Evolutionary conservation across 2,329 filamentous ascomycete genomes (phyloP), one percentile per base, ranked within the genome.

Genomic region (Dendrostoma leiphaemia): DNA sequence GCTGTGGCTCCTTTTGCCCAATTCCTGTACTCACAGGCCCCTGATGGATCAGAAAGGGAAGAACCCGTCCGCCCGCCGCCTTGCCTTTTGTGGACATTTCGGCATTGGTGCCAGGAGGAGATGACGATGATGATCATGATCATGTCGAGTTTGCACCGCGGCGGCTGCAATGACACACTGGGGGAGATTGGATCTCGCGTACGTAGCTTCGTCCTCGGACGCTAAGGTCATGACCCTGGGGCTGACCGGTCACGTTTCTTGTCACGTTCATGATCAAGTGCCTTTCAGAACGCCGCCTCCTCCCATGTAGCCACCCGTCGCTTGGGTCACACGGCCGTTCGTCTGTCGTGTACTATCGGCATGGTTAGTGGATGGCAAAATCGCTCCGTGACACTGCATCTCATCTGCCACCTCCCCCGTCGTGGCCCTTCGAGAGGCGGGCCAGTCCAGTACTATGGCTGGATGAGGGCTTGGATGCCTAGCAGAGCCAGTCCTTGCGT

Each of bases 91-190:
- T 17, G 44, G 26, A 13, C 28, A 35, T 46, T 35, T 35, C 38
- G 31, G 26, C 19, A 17, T 38, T 34, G 23, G 26, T 48, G 31
- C 35, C 17, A 12, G 21, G 54, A 43, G 46, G 13, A 7, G 38
- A 17, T 50, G 52, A n/a, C n/a, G n/a, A n/a, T n/a, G n/a, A n/a
- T n/a, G n/a, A n/a, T n/a, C n/a, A n/a, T n/a, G n/a, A 28, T 32
- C 12, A 23, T 32, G 26, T 46, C 12, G 44, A n/a, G 48, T 55
- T 48, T 50, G 55, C 48, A 50, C 48, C 32, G 47, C 43, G 48
- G 51, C 51, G 55, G 55, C 55, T 57, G 55, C 51, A 57, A 57
- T 57, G 55, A 43, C 47, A 51, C 55, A 57, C 55, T 38, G 47
- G 52, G 44, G 43, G 31, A 48, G 37, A 54, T 57, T 48, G 50